Conservation (phyloP, 805 yeast species). For the Metschnikowia kofuensis region DNA sequence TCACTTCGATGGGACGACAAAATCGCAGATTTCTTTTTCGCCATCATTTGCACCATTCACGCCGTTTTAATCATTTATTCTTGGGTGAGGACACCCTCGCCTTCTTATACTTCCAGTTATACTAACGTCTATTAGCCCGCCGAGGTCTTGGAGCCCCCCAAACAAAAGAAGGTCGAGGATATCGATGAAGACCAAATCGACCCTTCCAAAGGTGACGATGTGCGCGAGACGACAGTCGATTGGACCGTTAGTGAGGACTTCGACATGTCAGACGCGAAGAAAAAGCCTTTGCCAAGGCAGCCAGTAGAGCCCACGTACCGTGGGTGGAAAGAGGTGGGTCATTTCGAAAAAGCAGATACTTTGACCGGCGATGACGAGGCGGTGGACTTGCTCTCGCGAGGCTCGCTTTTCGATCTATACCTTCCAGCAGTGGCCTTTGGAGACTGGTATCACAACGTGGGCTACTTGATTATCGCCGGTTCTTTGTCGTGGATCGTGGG, state of each 20-base stretch:
- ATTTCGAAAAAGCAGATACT: conserved; percentile 70
- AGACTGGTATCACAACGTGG: conserved; percentile 96
- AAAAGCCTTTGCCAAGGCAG: conserved; percentile 44
- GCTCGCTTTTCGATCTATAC: conserved; percentile 72
- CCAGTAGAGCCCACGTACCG: conserved; percentile 66
- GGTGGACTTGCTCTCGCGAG: conserved; percentile 63
- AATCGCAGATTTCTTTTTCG: background rate
- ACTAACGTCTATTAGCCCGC: conserved; percentile 28
- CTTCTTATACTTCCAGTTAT: no score
- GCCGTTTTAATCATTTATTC: background rate
- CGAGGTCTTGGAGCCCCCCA: conserved; percentile 34
- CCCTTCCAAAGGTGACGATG: conserved; percentile 5
- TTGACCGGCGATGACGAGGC: conserved; percentile 68
- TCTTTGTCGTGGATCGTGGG: conserved; percentile 78
- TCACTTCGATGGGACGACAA: background rate
- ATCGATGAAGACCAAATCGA: conserved; percentile 10
- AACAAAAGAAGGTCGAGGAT: conserved; percentile 21
- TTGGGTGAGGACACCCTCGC: no score
- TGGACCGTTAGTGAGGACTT: conserved; percentile 38
- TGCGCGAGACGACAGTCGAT: conserved; percentile 15
- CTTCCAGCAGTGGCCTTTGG: conserved; percentile 79
- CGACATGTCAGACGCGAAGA: conserved; percentile 29
- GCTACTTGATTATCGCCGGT: conserved; percentile 62
- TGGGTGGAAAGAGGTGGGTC: conserved; percentile 95
- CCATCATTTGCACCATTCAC: background rate